Evolutionary conservation across 495 filamentous ascomycete species (phyloP).

Genomic region (Penicillium diatomitis): DNA sequence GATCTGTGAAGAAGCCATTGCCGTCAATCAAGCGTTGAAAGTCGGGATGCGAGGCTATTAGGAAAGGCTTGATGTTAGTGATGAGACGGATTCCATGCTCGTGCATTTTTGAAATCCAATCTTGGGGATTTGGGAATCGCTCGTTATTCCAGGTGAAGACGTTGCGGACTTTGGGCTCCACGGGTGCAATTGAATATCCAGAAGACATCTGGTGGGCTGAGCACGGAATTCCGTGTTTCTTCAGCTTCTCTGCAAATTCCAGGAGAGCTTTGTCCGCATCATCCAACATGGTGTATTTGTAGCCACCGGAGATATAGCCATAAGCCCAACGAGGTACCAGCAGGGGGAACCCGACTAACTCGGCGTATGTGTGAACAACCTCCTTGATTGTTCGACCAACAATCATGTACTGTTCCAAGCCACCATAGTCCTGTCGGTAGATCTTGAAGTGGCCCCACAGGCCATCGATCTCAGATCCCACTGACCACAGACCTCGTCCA

Average conservation of each 20-base stretch:
- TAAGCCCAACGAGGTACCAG: constrained; percentile 60
- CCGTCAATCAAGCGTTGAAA: constrained; percentile 45
- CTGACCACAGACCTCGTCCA: constrained; percentile 49
- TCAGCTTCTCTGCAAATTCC: constrained; percentile 50
- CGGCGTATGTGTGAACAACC: constrained; percentile 53
- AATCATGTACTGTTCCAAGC: constrained; percentile 60
- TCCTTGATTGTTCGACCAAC: constrained; percentile 56
- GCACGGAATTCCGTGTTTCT: constrained; percentile 57
- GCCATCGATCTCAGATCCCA: constrained; percentile 64
- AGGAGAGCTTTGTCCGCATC: constrained; percentile 48
- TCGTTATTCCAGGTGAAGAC: constrained; percentile 64
- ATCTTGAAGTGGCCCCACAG: constrained; percentile 64
- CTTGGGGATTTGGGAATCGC: constrained; percentile 56
- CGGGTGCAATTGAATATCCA: constrained; percentile 59
- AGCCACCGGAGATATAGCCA: constrained; percentile 59
- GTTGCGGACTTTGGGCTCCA: constrained; percentile 55
- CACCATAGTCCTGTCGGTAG: constrained; percentile 60
- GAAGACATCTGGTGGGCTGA: constrained; percentile 65
- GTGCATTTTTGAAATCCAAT: constrained; percentile 51
- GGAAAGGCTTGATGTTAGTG: constrained; percentile 65
- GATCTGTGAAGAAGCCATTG: constrained; percentile 53
- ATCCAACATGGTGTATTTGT: constrained; percentile 61
- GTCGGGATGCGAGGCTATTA: constrained; percentile 53
- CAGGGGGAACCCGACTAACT: constrained; percentile 54
- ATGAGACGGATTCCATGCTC: constrained; percentile 52